Evolutionary conservation across 1,284 basidiomycete species (phyloP), one percentile per base, ranked within the genome.

Genomic region (Gymnopus androsaceus): DNA sequence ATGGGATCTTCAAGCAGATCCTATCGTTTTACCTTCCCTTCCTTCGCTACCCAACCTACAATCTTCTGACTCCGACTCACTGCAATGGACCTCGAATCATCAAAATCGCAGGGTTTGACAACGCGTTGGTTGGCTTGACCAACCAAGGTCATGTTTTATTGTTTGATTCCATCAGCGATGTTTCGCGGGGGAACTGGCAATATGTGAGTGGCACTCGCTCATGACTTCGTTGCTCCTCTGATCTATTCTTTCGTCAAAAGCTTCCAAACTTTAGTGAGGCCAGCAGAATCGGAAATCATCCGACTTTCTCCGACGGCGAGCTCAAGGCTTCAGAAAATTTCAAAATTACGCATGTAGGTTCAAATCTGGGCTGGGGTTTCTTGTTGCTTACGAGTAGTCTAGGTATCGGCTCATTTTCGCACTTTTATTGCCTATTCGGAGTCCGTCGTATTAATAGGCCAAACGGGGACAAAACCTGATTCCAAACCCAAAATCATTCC

Each of bases 321-420:
- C 57, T 81, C 31, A 65, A 72, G 36, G 63, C 74, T 17, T 80
- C 82, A 3, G 65, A 70, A 49, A 72, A 74, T 28, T 69, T 89
- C 72, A 76, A 75, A 52, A 86, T 91, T 60, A 88, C 86, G 31
- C 89, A 91, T 72, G 90, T 90, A 72, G 67, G 79, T 56, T n/a
- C n/a, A n/a, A n/a, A n/a, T n/a, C n/a, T n/a, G n/a, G n/a, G n/a
- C n/a, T n/a, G n/a, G n/a, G n/a, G n/a, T n/a, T n/a, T n/a, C n/a
- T n/a, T n/a, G n/a, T n/a, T n/a, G n/a, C n/a, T n/a, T n/a, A n/a
- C n/a, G n/a, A n/a, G n/a, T 38, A 6, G 19, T 15, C 11, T 44
- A 96, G 87, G 84, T 96, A 55, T 87, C 92, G n/a, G 94, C 90
- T 3, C 87, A 93, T 62, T 95, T 88, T 72, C 63, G 76, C 48